Conservation (phyloP, 2,329 filamentous ascomycete species). For the Aspergillus brasiliensis region DNA sequence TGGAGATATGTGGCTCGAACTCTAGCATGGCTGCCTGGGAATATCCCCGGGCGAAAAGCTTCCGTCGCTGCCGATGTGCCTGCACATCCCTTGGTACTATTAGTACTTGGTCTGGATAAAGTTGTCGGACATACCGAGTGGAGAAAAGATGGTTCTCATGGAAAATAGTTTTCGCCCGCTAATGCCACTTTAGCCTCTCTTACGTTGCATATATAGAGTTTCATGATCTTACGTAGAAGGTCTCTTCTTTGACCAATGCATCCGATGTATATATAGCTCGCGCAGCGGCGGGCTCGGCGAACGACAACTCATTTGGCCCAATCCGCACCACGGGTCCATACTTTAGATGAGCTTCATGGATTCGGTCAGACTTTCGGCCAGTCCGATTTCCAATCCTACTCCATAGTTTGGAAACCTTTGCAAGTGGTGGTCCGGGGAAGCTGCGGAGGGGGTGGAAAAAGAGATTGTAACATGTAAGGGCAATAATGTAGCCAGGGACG, state of each 20-base stretch:
- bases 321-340: background rate
- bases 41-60: background rate
- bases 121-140: background rate
- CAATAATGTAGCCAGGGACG: background rate
- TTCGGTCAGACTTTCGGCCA: background rate
- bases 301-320: background rate
- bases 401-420: background rate
- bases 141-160: background rate
- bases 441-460: background rate
- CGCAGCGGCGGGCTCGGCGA: background rate
- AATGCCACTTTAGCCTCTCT: background rate
- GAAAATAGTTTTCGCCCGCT: background rate
- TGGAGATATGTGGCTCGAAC: background rate
- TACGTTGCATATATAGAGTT: background rate
- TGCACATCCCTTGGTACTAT: background rate
- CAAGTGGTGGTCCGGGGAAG: background rate
- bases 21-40: constrained; percentile 1
- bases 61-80: background rate
- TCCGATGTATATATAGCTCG: background rate
- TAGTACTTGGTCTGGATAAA: background rate
- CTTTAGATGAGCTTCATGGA: background rate
- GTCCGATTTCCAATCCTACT: background rate
- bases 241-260: background rate
- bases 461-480: background rate
- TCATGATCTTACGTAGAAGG: background rate